Percentiles rank a stretch among this genome's conserved stretches.
These are phyloP conservation scores for Suhomyces tanzawaensis DNA, from an alignment of 805 yeast species.

Conservation along the genomic window DNA sequence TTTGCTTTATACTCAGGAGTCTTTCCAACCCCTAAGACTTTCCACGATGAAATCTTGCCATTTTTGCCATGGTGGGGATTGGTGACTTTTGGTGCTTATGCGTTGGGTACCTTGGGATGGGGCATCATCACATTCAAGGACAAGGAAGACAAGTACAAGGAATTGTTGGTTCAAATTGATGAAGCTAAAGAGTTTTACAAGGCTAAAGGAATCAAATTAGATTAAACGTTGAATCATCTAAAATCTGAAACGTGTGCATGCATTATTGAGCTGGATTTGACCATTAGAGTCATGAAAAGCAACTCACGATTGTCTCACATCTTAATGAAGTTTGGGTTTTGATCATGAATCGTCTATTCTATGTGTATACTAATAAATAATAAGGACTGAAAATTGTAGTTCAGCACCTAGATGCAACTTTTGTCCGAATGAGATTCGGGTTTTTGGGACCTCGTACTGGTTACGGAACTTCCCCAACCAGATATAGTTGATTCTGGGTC, in stretches of 20 bases:
- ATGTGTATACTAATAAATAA: not conserved
- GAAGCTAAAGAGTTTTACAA: conserved; percentile 62
- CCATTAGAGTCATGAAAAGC: too few relatives aligned
- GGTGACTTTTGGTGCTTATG: conserved; percentile 66
- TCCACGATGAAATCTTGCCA: conserved; percentile 58
- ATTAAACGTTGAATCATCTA: conserved; percentile 17
- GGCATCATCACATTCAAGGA: conserved; percentile 69
- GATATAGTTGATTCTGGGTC: too few relatives aligned
- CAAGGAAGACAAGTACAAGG: conserved; percentile 64
- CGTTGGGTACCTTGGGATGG: conserved; percentile 65
- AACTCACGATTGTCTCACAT: too few relatives aligned
- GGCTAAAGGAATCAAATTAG: conserved; percentile 54
- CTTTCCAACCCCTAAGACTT: conserved; percentile 50
- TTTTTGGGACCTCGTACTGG: too few relatives aligned
- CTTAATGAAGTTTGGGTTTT: not conserved
- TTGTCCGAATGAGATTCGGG: too few relatives aligned
- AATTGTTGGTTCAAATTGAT: conserved; percentile 54
- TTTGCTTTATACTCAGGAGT: conserved; percentile 49
- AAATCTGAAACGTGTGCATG: too few relatives aligned
- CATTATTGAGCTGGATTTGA: too few relatives aligned
- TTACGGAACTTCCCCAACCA: too few relatives aligned
- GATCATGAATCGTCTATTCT: conserved; percentile 1
- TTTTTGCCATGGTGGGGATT: conserved; percentile 69
- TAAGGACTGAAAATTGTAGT: not conserved
- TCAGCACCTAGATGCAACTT: not conserved